phyloP scores from a whole-genome alignment of 306 rosid species.

The Leucaena leucocephala region DNA sequence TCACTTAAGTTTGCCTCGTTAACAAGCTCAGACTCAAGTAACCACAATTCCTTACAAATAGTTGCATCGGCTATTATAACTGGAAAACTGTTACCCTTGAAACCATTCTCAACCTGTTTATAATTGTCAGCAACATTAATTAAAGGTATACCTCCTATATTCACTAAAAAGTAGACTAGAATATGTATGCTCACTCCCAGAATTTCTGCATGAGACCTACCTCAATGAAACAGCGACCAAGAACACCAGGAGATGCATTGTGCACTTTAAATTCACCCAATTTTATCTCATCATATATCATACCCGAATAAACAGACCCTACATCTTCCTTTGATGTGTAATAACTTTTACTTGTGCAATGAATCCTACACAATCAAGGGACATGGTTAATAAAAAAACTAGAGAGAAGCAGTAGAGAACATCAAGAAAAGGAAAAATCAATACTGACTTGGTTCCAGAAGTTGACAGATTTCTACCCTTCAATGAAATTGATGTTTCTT shows the following conservation, averaged over 20 bases:
- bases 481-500: constrained; percentile 66
- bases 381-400: background rate
- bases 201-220: constrained; percentile 41
- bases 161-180: constrained; percentile 7
- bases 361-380: constrained; percentile 61
- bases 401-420: constrained; percentile 23
- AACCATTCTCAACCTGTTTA: constrained; percentile 91
- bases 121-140: constrained; percentile 19
- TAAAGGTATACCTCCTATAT: background rate
- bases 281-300: constrained; percentile 60
- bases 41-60: constrained; percentile 75
- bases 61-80: constrained; percentile 79
- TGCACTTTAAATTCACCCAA: constrained; percentile 59
- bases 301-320: constrained; percentile 51
- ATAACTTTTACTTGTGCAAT: constrained; percentile 72
- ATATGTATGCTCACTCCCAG: background rate
- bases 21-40: constrained; percentile 71
- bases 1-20: constrained; percentile 47
- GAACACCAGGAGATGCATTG: constrained; percentile 57
- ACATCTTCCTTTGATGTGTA: constrained; percentile 62
- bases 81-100: constrained; percentile 80
- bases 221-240: constrained; percentile 94
- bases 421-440: constrained; percentile 21
- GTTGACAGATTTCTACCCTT: constrained; percentile 79
- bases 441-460: constrained; percentile 77